Conservation (phyloP, 805 yeast species). For the Saccharomycopsis fodiens region DNA sequence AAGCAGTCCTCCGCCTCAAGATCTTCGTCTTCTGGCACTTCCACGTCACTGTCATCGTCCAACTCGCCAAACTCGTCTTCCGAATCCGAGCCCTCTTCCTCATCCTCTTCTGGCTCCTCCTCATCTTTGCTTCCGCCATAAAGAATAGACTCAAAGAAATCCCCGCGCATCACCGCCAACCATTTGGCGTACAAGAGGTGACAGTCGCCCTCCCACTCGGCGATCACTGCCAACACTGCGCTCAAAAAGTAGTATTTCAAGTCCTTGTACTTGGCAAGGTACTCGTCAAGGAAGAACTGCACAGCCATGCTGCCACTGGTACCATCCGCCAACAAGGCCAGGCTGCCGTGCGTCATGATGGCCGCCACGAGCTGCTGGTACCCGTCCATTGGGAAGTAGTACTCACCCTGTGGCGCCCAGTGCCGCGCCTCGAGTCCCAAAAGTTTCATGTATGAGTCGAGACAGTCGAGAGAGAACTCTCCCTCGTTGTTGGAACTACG, state of each 20-base stretch:
- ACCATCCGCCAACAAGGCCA: conserved; percentile 38
- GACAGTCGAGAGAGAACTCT: conserved; percentile 44
- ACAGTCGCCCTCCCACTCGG: conserved; percentile 20
- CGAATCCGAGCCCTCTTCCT: conserved; percentile 9
- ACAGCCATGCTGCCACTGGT: conserved; percentile 40
- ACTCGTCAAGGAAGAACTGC: conserved; percentile 48
- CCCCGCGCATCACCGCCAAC: conserved; percentile 32
- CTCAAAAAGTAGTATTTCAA: conserved; percentile 65
- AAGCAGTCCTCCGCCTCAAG: conserved; percentile 31
- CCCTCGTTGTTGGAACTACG: conserved; percentile 29
- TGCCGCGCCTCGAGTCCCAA: conserved; percentile 47
- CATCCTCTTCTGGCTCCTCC: conserved; percentile 1
- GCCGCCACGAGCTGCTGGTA: conserved; percentile 36
- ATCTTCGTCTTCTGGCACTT: conserved; percentile 23
- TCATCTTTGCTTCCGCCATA: conserved; percentile 4
- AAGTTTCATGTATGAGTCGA: conserved; percentile 48
- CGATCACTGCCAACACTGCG: conserved; percentile 26
- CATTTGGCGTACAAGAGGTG: conserved; percentile 30
- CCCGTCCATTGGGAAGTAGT: conserved; percentile 53
- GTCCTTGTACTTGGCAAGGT: conserved; percentile 60
- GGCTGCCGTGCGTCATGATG: conserved; percentile 29
- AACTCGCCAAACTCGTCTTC: conserved; percentile 5
- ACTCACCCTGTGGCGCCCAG: conserved; percentile 37
- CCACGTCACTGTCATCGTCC: conserved; percentile 8
- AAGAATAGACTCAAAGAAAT: conserved; percentile 24